Conservation (phyloP, 2,329 filamentous ascomycete species). For the Cladosporium sp. region DNA sequence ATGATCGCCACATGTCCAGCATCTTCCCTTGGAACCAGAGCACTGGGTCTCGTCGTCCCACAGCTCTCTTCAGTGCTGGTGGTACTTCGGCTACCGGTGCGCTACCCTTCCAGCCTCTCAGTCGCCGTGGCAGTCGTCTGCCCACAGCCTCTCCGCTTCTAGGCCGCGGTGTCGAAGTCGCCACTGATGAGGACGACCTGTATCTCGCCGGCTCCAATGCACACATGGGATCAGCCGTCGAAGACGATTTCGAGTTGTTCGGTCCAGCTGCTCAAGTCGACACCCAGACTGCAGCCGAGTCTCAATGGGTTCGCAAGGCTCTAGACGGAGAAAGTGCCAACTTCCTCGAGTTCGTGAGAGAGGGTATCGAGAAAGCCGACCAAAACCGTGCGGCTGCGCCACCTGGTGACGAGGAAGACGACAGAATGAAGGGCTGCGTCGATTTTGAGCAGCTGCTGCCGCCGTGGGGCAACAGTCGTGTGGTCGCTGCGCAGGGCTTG, state of each 20-base stretch:
- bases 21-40: constrained; percentile 64
- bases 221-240: constrained; percentile 19
- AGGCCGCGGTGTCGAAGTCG: constrained; percentile 36
- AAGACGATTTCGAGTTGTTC: constrained; percentile 44
- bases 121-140: constrained; percentile 50
- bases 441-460: constrained; percentile 67
- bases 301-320: constrained; percentile 48
- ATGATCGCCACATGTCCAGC: constrained; percentile 55
- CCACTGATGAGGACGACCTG: constrained; percentile 21
- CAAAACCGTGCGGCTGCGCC: constrained; percentile 19
- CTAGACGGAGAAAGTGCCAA: constrained; percentile 59
- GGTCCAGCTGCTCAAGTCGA: constrained; percentile 43
- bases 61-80: constrained; percentile 35
- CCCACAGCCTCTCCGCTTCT: constrained; percentile 59
- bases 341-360: constrained; percentile 57
- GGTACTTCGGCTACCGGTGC: constrained; percentile 29
- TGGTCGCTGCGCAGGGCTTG: constrained; percentile 70
- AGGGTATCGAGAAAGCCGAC: constrained; percentile 37
- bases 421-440: constrained; percentile 39
- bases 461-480: constrained; percentile 48
- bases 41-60: constrained; percentile 38
- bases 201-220: constrained; percentile 15
- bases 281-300: constrained; percentile 45
- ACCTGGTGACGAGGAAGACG: constrained; percentile 29
- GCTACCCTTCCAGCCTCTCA: constrained; percentile 22